Base-by-base conservation (phyloP, 75 land plant genomes). In the Picea sitchensis region DNA sequence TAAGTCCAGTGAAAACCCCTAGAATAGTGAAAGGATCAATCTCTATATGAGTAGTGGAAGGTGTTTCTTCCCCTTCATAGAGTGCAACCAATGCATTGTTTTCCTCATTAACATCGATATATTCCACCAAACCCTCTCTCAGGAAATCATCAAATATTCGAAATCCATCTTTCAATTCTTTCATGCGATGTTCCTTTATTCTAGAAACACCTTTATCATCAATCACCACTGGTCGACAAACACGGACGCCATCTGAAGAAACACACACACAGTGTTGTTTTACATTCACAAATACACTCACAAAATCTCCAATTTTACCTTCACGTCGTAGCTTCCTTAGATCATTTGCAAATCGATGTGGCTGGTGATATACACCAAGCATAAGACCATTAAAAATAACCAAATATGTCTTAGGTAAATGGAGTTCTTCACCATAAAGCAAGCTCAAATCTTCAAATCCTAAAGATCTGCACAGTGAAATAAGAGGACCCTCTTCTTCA, bases 191-290 rank as follows among this genome's bases (percentile, higher is more conserved):
- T 75, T 98, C 96, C 77, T 95, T 95, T 58, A 98, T 82, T 80
- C 96, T 88, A 15, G 99, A 93, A 20, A 91, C 76, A 2, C 99
- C 99, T 21, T 90, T 90, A 76, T 98, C 98, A 79, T 91, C 99
- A 81, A 98, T 98, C 8, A 98, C 96, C 26, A 98, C 83, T 73
- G 99, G 99, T 72, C 99, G 91, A 81, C 98, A 98, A 74, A 98
- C 99, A 38, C 98, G 94, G 56, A 98, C 99, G 51, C 98, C 98
- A 91, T 98, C 99, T 34, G 98, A 95, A 81, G 98, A 94, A 79
- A 98, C 85, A 61, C 95, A 92, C 61, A 98, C 92, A 87, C 95
- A 93, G 21, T 80, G 26, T 26, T 26, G 26, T 26, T 26, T 26
- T 26, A 26, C 26, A 26, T 26, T 26, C 26, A 26, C 26, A 26